Base-by-base conservation (phyloP, 1,284 basidiomycete genomes). In the Trametes pubescens region DNA sequence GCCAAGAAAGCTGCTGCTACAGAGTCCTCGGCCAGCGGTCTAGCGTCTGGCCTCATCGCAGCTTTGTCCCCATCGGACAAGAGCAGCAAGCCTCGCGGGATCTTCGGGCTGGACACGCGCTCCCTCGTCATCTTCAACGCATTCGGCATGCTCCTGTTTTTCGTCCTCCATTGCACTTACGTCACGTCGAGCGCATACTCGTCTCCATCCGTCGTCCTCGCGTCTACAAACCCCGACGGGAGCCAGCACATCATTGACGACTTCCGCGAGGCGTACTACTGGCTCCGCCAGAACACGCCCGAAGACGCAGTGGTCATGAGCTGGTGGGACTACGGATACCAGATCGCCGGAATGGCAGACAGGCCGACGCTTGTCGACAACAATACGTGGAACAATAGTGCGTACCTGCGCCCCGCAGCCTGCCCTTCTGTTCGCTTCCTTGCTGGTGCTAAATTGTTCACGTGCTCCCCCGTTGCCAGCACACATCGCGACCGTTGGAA, bases 321-420 rank as follows among this genome's bases (percentile, higher is more conserved):
- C 69, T 99, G 98, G 98, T 99, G 98, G 98, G 98, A 99, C 80
- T 99, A 99, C 73, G 98, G 98, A 22, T 99, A 99, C 78, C 97
- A 99, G 80, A 98, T 99, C 74, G 95, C 96, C 48, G 98, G 98
- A 54, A 98, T 99, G 94, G 96, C 98, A 13, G 96, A 99, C 80
- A 84, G 98, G 48, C 90, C 94, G n/a, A 98, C 96, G 2, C 82
- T 99, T 64, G 98, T 99, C 11, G 98, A 99, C 79, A 99, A 99
- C 83, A 99, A 99, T 77, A 99, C 98, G 1, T 99, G 98, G 98
- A 99, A 99, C 81, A 99, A 99, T 81, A 99, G 94, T 95, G 69
- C 71, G 92, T 83, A 26, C 24, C 34, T 11, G 55, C 48, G 24
- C 44, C 24, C 9, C 21, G 22, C 47, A 38, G 40, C 37, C 21